phyloP scores from a whole-genome alignment of 306 rosid species.

The Dalbergia oliveri region DNA sequence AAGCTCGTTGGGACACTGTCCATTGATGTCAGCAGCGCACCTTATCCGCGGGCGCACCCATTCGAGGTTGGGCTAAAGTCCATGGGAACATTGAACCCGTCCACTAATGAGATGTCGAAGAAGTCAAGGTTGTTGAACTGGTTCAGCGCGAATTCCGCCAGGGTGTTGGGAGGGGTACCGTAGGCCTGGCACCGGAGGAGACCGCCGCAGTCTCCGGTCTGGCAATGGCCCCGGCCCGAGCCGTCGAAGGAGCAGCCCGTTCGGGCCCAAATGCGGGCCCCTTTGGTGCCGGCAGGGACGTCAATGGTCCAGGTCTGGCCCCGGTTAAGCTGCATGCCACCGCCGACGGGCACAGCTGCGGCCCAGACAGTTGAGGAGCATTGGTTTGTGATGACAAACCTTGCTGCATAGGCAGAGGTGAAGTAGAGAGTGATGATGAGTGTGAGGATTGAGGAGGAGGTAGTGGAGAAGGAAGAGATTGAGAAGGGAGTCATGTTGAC shows the following conservation, averaged over 20 bases:
- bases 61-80: slow-evolving; percentile 48
- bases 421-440: neutral
- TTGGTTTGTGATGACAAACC: slow-evolving; percentile 54
- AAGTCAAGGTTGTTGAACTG: slow-evolving; percentile 49
- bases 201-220: slow-evolving; percentile 69
- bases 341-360: slow-evolving; percentile 51
- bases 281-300: slow-evolving; percentile 36
- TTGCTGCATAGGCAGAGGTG: slow-evolving; percentile 38
- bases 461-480: too few relatives aligned
- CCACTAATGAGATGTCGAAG: slow-evolving; percentile 53
- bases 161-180: slow-evolving; percentile 62
- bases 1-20: slow-evolving; percentile 57
- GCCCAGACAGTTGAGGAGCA: slow-evolving; percentile 70
- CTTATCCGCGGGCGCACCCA: slow-evolving; percentile 29
- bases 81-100: slow-evolving; percentile 64
- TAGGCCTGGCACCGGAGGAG: slow-evolving; percentile 46
- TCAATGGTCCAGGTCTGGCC: slow-evolving; percentile 48
- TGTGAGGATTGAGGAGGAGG: too few relatives aligned
- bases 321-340: slow-evolving; percentile 44
- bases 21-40: slow-evolving; percentile 52
- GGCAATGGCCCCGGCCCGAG: slow-evolving; percentile 54
- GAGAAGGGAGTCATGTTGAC: too few relatives aligned
- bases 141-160: slow-evolving; percentile 60
- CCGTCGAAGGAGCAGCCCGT: slow-evolving; percentile 68
- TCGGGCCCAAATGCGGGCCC: slow-evolving; percentile 75